Percentiles rank a stretch among this genome's conserved stretches.
Conservation (phyloP, 306 rosid species). For the Lagenaria siceraria region DNA sequence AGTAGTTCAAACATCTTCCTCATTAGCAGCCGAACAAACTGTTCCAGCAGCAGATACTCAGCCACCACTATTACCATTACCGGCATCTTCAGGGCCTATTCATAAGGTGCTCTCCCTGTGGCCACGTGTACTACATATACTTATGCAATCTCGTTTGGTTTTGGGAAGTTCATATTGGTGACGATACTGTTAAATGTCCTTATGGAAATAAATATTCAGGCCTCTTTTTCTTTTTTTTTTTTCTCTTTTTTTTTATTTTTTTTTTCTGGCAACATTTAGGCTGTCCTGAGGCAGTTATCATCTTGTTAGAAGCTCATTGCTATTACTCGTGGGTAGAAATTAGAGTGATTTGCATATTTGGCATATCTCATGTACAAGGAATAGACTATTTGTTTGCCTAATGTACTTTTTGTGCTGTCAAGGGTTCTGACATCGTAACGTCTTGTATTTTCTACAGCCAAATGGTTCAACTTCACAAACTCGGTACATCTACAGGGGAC, state of each 20-base stretch:
- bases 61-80: constrained; percentile 81
- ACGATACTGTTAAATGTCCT: background rate
- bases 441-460: constrained; percentile 26
- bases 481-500: constrained; percentile 57
- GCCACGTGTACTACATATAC: background rate
- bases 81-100: constrained; percentile 31
- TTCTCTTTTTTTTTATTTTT: no score
- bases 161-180: background rate
- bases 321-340: background rate
- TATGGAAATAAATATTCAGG: background rate
- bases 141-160: background rate
- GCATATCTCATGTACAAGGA: background rate
- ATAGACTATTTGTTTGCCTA: background rate
- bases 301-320: background rate
- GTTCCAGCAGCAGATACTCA: constrained; percentile 42
- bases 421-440: background rate
- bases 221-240: background rate
- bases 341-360: background rate
- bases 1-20: constrained; percentile 51
- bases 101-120: constrained; percentile 30
- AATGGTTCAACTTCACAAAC: constrained; percentile 34
- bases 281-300: background rate
- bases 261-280: background rate
- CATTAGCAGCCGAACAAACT: constrained; percentile 30
- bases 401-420: background rate